Evolutionary conservation across 805 yeast genomes (phyloP).

Genomic region (Cyberlindnera petersonii): DNA sequence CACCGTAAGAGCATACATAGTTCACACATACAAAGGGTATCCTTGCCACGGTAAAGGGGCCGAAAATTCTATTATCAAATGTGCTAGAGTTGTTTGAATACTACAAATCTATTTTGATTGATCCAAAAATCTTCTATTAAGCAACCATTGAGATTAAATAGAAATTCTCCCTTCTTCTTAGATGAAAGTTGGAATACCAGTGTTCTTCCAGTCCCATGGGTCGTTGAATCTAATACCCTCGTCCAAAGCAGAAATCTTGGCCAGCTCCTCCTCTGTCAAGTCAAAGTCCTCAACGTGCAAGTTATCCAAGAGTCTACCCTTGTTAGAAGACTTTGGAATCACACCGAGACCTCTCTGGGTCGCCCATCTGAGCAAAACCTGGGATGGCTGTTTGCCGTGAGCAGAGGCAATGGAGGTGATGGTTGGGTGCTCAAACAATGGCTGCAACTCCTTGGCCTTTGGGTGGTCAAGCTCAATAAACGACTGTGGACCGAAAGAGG

Average conservation of each 20-base stretch:
- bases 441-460: constrained; percentile 47
- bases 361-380: constrained; percentile 79
- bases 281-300: constrained; percentile 53
- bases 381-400: constrained; percentile 58
- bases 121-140: too few species aligned
- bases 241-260: constrained; percentile 57
- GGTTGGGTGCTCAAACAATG: constrained; percentile 54
- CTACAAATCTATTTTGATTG: too few species aligned
- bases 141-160: neutral
- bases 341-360: constrained; percentile 73
- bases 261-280: constrained; percentile 49
- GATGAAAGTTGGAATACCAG: constrained; percentile 28
- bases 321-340: constrained; percentile 77
- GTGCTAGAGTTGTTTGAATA: too few species aligned
- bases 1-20: too few species aligned
- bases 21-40: too few species aligned
- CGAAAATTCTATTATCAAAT: too few species aligned
- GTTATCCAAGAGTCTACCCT: constrained; percentile 59
- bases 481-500: constrained; percentile 83
- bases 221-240: constrained; percentile 77
- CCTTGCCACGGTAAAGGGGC: too few species aligned
- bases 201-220: constrained; percentile 42
- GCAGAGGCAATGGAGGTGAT: constrained; percentile 51
- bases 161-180: constrained; percentile 2
- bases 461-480: constrained; percentile 61